Conservation (phyloP, 2,329 filamentous ascomycete genomes). For the Colletotrichum gigasporum region DNA sequence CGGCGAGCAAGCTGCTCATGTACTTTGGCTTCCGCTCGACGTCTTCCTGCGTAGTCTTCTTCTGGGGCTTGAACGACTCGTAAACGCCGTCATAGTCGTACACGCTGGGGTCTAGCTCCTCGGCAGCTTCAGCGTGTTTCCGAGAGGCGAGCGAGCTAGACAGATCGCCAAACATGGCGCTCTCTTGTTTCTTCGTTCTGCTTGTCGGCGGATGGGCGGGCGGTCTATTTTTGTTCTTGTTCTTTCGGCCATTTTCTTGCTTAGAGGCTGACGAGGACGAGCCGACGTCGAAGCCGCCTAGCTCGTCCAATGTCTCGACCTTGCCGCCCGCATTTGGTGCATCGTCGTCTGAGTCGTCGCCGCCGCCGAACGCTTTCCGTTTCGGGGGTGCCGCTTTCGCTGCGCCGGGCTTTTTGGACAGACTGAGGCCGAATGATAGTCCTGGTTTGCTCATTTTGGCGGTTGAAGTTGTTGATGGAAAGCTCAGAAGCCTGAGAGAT, state of each 20-base stretch:
- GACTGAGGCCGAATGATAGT: slow-evolving; percentile 66
- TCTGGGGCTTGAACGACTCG: slow-evolving; percentile 76
- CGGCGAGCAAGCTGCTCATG: slow-evolving; percentile 77
- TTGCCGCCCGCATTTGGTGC: slow-evolving; percentile 45
- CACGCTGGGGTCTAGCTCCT: slow-evolving; percentile 75
- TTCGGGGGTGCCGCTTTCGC: slow-evolving; percentile 60
- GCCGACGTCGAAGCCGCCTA: slow-evolving; percentile 58
- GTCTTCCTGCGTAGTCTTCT: slow-evolving; percentile 62
- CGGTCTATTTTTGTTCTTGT: slow-evolving; percentile 44
- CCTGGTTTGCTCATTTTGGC: slow-evolving; percentile 57
- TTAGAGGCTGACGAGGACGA: slow-evolving; percentile 36
- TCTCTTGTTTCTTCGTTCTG: slow-evolving; percentile 51
- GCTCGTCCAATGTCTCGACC: slow-evolving; percentile 68
- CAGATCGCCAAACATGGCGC: slow-evolving; percentile 69
- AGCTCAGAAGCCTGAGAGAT: not conserved
- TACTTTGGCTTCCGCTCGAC: slow-evolving; percentile 77
- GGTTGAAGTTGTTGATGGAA: not conserved
- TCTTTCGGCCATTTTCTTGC: slow-evolving; percentile 40
- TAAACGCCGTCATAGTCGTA: slow-evolving; percentile 90
- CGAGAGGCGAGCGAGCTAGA: slow-evolving; percentile 71
- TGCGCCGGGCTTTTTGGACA: slow-evolving; percentile 64
- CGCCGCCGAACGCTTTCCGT: slow-evolving; percentile 68
- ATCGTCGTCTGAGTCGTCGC: slow-evolving; percentile 66
- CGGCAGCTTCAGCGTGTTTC: slow-evolving; percentile 71
- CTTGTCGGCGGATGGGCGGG: slow-evolving; percentile 53